phyloP scores from a whole-genome alignment of 2,329 filamentous ascomycete genomes.

The Verticillium tricorpus region DNA sequence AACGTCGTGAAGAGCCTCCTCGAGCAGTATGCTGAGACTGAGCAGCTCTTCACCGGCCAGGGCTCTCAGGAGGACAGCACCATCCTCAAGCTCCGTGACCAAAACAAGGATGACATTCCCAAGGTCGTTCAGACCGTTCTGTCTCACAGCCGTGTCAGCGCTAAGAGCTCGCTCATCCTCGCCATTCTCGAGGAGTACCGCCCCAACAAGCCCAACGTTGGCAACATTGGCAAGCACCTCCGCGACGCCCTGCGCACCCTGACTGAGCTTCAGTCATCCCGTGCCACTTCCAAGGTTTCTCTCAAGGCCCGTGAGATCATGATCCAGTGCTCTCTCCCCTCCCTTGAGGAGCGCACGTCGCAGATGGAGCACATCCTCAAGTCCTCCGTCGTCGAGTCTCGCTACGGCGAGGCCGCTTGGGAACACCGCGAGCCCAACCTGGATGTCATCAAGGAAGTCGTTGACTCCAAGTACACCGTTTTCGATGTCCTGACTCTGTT shows the following conservation, averaged over 20 bases:
- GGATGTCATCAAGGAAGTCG: conserved; percentile 91
- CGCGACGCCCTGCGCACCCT: conserved; percentile 77
- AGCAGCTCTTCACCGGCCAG: conserved; percentile 81
- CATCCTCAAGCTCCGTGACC: conserved; percentile 86
- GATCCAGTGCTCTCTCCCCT: conserved; percentile 94
- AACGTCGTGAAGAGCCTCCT: conserved; percentile 75
- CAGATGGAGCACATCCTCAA: conserved; percentile 99
- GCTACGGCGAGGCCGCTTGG: conserved; percentile 95
- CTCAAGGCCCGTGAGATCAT: conserved; percentile 96
- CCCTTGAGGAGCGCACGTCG: conserved; percentile 85
- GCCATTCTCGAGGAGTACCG: conserved; percentile 92
- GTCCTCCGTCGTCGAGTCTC: conserved; percentile 92
- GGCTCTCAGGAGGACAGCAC: conserved; percentile 89
- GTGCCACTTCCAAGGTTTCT: conserved; percentile 85
- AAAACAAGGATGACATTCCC: conserved; percentile 87
- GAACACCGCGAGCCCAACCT: conserved; percentile 91
- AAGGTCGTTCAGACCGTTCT: conserved; percentile 85
- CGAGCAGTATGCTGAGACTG: conserved; percentile 75
- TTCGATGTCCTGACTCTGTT: conserved; percentile 94
- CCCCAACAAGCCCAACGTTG: conserved; percentile 86
- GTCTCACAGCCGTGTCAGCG: conserved; percentile 85
- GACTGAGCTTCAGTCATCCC: conserved; percentile 81
- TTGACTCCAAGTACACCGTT: conserved; percentile 97
- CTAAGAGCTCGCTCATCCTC: conserved; percentile 90
- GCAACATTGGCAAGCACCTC: conserved; percentile 85